These are phyloP conservation scores for Glebionis coronaria DNA, from an alignment of 129 eudicot species.

Conservation along the genomic window DNA sequence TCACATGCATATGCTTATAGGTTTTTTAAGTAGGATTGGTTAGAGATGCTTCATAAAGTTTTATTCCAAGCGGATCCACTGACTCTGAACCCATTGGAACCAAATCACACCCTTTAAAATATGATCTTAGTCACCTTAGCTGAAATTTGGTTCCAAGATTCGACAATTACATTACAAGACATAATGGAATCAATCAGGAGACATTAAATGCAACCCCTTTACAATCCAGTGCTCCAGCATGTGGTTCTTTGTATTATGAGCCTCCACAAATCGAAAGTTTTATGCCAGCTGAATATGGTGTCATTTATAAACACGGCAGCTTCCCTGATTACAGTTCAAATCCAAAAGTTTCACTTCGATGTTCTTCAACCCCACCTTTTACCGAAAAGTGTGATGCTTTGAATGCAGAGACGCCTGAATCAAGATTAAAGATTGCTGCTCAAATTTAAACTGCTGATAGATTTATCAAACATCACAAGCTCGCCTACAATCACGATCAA, in stretches of 20 bases:
- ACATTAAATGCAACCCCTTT: constrained; percentile 33
- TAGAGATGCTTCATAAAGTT: constrained; percentile 38
- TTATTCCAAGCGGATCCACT: constrained; percentile 45
- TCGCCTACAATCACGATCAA: too few species aligned
- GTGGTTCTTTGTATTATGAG: constrained; percentile 65
- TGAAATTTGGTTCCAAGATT: constrained; percentile 31
- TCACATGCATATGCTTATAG: too few species aligned
- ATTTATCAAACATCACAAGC: too few species aligned
- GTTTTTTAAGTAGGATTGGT: too few species aligned
- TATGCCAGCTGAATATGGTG: constrained; percentile 32
- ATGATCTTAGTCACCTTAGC: constrained; percentile 33
- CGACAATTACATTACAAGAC: constrained; percentile 33
- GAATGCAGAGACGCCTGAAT: constrained; percentile 60
- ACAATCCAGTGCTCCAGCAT: constrained; percentile 36
- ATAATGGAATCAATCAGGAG: constrained; percentile 31
- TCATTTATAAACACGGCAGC: constrained; percentile 31
- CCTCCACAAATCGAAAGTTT: constrained; percentile 54
- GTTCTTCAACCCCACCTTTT: constrained; percentile 69
- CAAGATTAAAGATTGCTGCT: constrained; percentile 79
- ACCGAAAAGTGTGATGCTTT: constrained; percentile 36
- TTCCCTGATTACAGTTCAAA: constrained; percentile 36
- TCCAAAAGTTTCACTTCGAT: constrained; percentile 33
- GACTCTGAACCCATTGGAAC: constrained; percentile 35
- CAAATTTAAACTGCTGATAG: too few species aligned
- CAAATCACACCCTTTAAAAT: constrained; percentile 33